Evolutionary conservation across 257 asterid genomes (phyloP), one percentile per base, ranked within the genome.

Genomic region (Ilex aquifolium): DNA sequence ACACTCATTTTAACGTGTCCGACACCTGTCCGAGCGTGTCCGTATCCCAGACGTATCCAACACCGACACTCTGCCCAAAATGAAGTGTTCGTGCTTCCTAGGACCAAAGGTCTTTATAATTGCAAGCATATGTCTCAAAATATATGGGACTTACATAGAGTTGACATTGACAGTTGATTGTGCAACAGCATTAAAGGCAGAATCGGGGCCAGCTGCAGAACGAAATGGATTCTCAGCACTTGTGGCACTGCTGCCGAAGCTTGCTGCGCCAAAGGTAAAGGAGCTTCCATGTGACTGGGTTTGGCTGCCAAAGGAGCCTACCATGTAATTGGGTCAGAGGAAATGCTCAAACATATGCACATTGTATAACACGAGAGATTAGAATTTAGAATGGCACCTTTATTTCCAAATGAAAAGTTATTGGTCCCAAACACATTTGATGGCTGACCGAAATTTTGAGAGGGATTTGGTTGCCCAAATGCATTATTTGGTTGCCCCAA

Each of bases 401-500:
- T 56, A 74, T 59, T 63, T 65, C 74, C 80, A 65, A 68, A 73
- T 29, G 87, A 65, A 15, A 78, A 71, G 56, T 62, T 76, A 70
- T 73, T 79, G 27, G 21, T 59, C 68, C 70, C 85, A 68, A 72
- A 69, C 63, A 44, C 62, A 73, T 69, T 54, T 50, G 88, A 67
- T 17, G 81, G 63, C 80, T 80, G 84, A 69, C 64, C 58, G 77
- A 69, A 71, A 68, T 74, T 85, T 85, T 77, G 88, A 62, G 67
- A 63, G 16, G 76, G 61, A 65, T 56, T 77, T 62, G 78, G 42
- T 75, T 83, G 96, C 67, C 95, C 95, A 57, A 83, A 87, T 48
- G 77, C n/a, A 70, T 62, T 85, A 75, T 64, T 75, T 60, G 93
- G 80, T 11, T 21, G 27, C 27, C 27, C 27, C 0, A 21, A 21